phyloP scores from a whole-genome alignment of 306 rosid species.

The Lathyrus tuberosus region DNA sequence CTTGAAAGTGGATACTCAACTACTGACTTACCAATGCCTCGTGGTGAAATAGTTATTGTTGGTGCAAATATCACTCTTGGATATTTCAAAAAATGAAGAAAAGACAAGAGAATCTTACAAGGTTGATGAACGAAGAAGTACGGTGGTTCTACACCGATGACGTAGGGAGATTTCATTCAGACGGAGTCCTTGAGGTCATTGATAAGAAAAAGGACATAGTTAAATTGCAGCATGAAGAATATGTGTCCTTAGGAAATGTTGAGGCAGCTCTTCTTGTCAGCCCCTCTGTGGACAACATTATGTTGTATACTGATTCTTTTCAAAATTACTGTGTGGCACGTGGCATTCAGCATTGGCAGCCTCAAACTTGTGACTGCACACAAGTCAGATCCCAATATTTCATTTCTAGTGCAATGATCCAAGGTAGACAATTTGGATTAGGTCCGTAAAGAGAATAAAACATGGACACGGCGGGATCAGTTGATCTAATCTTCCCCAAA shows the following conservation, averaged over 20 bases:
- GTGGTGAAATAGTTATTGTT: slow-evolving; percentile 92
- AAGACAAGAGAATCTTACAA: slow-evolving; percentile 87
- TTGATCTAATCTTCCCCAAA: background rate
- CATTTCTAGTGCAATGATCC: background rate
- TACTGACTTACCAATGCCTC: slow-evolving; percentile 76
- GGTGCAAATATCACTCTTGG: slow-evolving; percentile 95
- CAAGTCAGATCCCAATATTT: background rate
- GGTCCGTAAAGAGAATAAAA: background rate
- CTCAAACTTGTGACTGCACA: too few relatives aligned
- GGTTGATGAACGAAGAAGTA: slow-evolving; percentile 85
- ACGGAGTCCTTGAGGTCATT: too few relatives aligned
- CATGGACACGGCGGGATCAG: background rate
- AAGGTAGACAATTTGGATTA: background rate
- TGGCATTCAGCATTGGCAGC: too few relatives aligned
- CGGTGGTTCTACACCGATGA: slow-evolving; percentile 98
- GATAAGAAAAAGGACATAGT: slow-evolving; percentile 97
- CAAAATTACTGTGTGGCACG: slow-evolving; percentile 86
- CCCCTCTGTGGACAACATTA: slow-evolving; percentile 75
- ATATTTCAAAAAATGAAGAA: slow-evolving; percentile 89
- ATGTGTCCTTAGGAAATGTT: slow-evolving; percentile 96
- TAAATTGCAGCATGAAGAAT: slow-evolving; percentile 97
- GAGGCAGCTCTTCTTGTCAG: slow-evolving; percentile 82
- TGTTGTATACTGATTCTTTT: slow-evolving; percentile 92
- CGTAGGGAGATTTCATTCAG: slow-evolving; percentile 77
- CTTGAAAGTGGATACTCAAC: slow-evolving; percentile 85